Evolutionary conservation across 805 yeast genomes (phyloP).

Genomic region (Myxozyma sirexii): DNA sequence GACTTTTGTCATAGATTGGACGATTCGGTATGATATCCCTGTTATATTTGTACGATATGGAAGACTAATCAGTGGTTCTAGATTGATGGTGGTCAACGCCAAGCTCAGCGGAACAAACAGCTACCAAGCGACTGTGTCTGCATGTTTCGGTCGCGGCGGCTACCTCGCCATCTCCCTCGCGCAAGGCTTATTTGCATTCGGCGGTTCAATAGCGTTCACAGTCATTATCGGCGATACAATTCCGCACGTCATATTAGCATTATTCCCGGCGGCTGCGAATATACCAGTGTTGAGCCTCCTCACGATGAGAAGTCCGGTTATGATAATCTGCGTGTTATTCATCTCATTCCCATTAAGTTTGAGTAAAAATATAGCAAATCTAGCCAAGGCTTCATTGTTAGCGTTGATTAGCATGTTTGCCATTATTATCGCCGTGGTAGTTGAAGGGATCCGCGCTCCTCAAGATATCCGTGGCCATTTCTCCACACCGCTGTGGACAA

Average conservation of each 20-base stretch:
- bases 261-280: constrained; percentile 52
- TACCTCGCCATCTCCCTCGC: constrained; percentile 66
- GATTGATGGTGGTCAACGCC: constrained; percentile 80
- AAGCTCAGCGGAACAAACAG: constrained; percentile 73
- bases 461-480: constrained; percentile 44
- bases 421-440: constrained; percentile 71
- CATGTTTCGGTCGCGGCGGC: constrained; percentile 77
- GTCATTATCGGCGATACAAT: constrained; percentile 94
- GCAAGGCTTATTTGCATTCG: constrained; percentile 88
- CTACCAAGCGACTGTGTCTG: constrained; percentile 81
- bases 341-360: constrained; percentile 84
- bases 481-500: constrained; percentile 46
- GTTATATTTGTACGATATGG: neutral
- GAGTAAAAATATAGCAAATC: constrained; percentile 74
- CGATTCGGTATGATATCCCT: constrained; percentile 47
- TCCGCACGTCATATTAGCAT: constrained; percentile 78
- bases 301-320: constrained; percentile 69
- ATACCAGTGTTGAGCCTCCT: constrained; percentile 54
- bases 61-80: constrained; percentile 4
- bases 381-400: constrained; percentile 84
- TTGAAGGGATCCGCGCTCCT: constrained; percentile 66
- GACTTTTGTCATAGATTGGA: constrained; percentile 84
- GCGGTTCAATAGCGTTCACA: constrained; percentile 92
- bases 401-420: constrained; percentile 83
- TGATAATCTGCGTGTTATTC: constrained; percentile 65